Base-by-base conservation (phyloP, 306 rosid genomes). In the Aeschynomene evenia region DNA sequence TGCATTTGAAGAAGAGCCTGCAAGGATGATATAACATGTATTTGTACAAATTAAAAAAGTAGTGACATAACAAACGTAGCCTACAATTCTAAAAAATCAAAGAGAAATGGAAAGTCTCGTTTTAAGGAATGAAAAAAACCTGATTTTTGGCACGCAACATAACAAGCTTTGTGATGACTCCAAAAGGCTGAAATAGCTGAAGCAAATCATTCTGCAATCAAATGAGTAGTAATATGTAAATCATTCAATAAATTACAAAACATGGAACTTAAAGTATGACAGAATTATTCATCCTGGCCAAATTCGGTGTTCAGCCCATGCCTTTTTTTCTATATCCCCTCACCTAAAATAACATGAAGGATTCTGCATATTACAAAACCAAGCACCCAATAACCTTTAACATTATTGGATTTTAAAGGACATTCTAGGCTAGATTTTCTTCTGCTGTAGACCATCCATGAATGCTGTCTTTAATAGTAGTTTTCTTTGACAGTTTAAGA, bases 1-100 rank as follows among this genome's bases (percentile, higher is more conserved):
- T 91, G 92, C 99, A 95, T 95, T 84, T 95, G 99, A 72, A 95
- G 79, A 74, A 95, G 97, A 49, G 99, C 97, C 99, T 95, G 80
- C 21, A 80, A 65, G 57, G 42, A 78, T 16, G 58, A 50, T 7
- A 60, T 34, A 71, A 24, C n/a, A n/a, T 34, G 29, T 24, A 36
- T 22, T 3, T 26, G 20, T 65, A 73, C 13, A 74, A 62, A 73
- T 53, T 20, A 76, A 26, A 54, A 48, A n/a, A n/a, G n/a, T 21
- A 54, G 59, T 54, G 67, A 64, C 53, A 39, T 24, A 42, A 16
- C 29, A 24, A 42, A 16, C 23, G 16, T 37, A 62, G 13, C 48
- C 60, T 37, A 60, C 50, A 73, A 48, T 49, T 55, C 48, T 16
- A 11, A 51, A 59, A 65, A 3, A 21, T 66, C 19, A 29, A 7